Base-by-base conservation (phyloP, 257 asterid species). In the Misopates orontium region DNA sequence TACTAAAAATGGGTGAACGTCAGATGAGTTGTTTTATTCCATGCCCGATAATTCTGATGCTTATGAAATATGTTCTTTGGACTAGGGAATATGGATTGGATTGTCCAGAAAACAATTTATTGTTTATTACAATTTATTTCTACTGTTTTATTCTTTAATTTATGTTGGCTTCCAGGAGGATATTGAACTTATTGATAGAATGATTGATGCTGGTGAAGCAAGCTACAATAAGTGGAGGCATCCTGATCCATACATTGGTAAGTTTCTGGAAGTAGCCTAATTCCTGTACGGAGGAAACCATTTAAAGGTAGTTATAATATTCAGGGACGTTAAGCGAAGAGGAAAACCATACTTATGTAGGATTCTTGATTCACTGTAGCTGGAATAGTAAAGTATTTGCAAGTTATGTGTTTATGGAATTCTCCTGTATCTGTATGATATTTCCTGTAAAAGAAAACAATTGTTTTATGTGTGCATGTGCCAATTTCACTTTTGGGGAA, bases 241-340 rank as follows among this genome's bases (percentile, higher is more conserved):
- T 62, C 98, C 98, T 41, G 98, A 92, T 76, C 98, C 98, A 62
- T 92, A 92, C 75, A 68, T 87, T 54, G 98, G 98, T 92, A 76
- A 70, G 86, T 79, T 20, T 64, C 25, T 31, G 19, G 41, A 36
- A n/a, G 20, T 31, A 20, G 57, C 60, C 32, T 42, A 13, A n/a
- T 68, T 44, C 36, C 5, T 31, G 5, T 58, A 24, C 62, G 10
- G 24, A 42, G 57, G 55, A 41, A 55, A 16, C 24, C 14, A 15
- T 66, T 4, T 21, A 8, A 16, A 19, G 22, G 42, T 41, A 39
- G 9, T 21, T 21, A 9, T 39, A 50, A 50, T 12, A 44, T 48
- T 14, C 22, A 44, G 19, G 36, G 10, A 48, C 49, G 12, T 56
- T 11, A 56, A 19, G 18, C 3, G 47, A 56, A 16, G 47, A 56